These are phyloP conservation scores for Aquilaria yunnanensis DNA, from an alignment of 345 rosid species.

Conservation along the genomic window DNA sequence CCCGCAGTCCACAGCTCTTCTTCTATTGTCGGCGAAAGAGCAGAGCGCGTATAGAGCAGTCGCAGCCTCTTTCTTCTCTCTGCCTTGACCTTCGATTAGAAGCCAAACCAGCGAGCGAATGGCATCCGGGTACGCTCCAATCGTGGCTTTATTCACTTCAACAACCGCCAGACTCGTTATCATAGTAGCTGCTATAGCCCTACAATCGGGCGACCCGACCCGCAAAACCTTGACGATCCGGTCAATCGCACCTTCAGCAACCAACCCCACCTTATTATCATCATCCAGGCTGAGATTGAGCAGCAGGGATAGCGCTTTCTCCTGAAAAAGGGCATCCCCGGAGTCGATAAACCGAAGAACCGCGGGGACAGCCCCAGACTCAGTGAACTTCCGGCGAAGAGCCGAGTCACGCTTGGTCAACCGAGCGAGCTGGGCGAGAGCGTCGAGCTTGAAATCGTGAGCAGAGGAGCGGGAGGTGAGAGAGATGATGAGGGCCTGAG, in stretches of 20 bases:
- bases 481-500: conserved; percentile 44
- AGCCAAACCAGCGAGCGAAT: conserved; percentile 55
- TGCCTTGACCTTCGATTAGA: conserved; percentile 46
- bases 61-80: conserved; percentile 86
- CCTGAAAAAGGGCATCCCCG: conserved; percentile 34
- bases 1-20: conserved; percentile 60
- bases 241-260: conserved; percentile 82
- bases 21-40: conserved; percentile 69
- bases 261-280: conserved; percentile 88
- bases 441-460: conserved; percentile 40
- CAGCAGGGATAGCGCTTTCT: conserved; percentile 74
- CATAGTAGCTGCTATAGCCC: conserved; percentile 81
- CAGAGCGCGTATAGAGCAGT: conserved; percentile 85
- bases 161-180: conserved; percentile 90
- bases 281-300: conserved; percentile 89
- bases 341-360: conserved; percentile 56
- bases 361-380: conserved; percentile 78
- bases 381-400: conserved; percentile 60
- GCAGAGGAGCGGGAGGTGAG: conserved; percentile 52
- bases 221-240: conserved; percentile 50
- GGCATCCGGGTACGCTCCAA: conserved; percentile 76
- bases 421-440: conserved; percentile 46
- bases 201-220: conserved; percentile 52
- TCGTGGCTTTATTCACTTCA: conserved; percentile 91
- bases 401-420: conserved; percentile 68